Evolutionary conservation across 2,329 filamentous ascomycete species (phyloP), one percentile per base, ranked within the genome.

Genomic region (Colletotrichum sansevieriae): DNA sequence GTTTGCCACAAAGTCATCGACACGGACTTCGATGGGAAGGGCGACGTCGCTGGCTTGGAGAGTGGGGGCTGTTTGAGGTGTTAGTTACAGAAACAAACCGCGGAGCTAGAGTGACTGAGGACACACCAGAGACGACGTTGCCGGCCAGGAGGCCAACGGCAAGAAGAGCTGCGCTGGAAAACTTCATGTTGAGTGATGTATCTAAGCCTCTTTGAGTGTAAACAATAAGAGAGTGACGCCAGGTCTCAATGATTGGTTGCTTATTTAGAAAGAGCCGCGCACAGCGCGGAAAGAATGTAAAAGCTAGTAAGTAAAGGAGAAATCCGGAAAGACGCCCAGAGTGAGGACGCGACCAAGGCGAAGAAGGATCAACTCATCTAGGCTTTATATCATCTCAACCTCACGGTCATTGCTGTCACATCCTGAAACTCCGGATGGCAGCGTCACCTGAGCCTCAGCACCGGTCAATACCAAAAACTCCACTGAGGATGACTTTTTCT

Each of bases 401-500:
- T 55, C 7, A 25, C 52, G 20, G 22, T 12, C 47, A 55, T 49
- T 20, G 13, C 56, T 61, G 66, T 60, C 62, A 66, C 49, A 66
- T 37, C 49, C 62, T 69, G 66, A 69, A 69, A 69, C 66, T 61
- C 55, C 49, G 62, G 62, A 69, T 56, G 62, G 62, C 66, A 49
- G 66, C 43, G 56, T 55, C 62, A 56, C 49, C 35, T 65, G 49
- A 65, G 41, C 62, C 25, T 29, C 43, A 18, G 37, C 33, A 33
- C 20, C 15, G 55, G 15, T 43, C 33, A 41, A 49, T 54, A 29
- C 43, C 25, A 46, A 20, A 22, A 54, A 41, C 47, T 22, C 35
- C 43, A 44, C 41, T 51, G 20, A 37, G 55, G 62, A 66, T 54
- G 62, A 61, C 3, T 56, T 51, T 56, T 49, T 51, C 49, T 51